These are phyloP conservation scores for Pisolithus orientalis DNA, from an alignment of 768 basidiomycete species.

Conservation along the genomic window DNA sequence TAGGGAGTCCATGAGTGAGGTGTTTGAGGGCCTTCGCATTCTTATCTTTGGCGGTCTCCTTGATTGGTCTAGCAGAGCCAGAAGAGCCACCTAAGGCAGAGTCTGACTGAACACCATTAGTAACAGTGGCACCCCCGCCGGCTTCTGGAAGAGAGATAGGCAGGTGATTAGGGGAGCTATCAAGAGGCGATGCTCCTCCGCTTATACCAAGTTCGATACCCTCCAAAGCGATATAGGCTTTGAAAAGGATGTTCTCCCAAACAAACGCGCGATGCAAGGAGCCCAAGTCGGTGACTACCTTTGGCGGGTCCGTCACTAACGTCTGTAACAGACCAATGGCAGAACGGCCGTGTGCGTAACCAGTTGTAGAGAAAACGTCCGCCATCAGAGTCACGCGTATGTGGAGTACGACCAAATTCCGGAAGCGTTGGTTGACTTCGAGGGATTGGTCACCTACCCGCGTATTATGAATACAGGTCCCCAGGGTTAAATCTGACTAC, in stretches of 20 bases:
- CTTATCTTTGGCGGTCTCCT: slow-evolving; percentile 44
- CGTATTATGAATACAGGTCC: slow-evolving; percentile 2
- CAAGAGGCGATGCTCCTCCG: slow-evolving; percentile 39
- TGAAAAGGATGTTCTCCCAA: slow-evolving; percentile 83
- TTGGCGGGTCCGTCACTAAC: slow-evolving; percentile 56
- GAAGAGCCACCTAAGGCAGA: slow-evolving; percentile 18
- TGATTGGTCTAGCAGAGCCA: slow-evolving; percentile 21
- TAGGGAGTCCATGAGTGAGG: slow-evolving; percentile 71
- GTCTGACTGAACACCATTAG: slow-evolving; percentile 25
- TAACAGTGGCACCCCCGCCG: slow-evolving; percentile 25
- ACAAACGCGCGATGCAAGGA: slow-evolving; percentile 73
- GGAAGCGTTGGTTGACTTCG: slow-evolving; percentile 58
- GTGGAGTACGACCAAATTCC: slow-evolving; percentile 66
- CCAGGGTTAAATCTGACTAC: not conserved
- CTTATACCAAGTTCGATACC: slow-evolving; percentile 47
- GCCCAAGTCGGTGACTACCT: slow-evolving; percentile 69
- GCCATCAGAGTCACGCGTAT: slow-evolving; percentile 78
- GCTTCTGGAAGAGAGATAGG: slow-evolving; percentile 36
- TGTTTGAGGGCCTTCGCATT: slow-evolving; percentile 78
- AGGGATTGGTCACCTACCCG: slow-evolving; percentile 39
- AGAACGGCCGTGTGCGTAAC: slow-evolving; percentile 74
- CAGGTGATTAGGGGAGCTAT: slow-evolving; percentile 41
- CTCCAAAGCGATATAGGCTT: slow-evolving; percentile 46
- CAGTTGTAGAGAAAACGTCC: slow-evolving; percentile 80
- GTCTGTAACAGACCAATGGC: slow-evolving; percentile 70